phyloP scores from a whole-genome alignment of 257 asterid genomes.

The Fraxinus cuspidata region DNA sequence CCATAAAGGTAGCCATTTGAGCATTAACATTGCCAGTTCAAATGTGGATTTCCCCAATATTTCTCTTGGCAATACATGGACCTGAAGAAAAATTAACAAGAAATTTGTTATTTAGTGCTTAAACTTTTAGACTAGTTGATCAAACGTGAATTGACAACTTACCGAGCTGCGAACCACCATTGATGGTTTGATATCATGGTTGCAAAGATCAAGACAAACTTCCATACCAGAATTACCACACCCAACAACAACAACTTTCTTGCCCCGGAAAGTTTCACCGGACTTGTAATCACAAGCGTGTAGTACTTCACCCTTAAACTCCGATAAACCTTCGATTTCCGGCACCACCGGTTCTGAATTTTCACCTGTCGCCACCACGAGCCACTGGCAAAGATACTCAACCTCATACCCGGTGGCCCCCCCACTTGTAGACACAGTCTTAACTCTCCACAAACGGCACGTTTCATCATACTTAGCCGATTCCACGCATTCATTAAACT shows the following conservation, averaged over 20 bases:
- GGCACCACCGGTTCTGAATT: conserved; percentile 66
- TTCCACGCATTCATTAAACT: conserved; percentile 55
- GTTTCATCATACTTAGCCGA: conserved; percentile 61
- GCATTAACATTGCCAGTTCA: conserved; percentile 52
- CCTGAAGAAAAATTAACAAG: conserved; percentile 36
- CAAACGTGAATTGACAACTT: background rate
- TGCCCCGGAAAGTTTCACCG: conserved; percentile 52
- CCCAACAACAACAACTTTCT: conserved; percentile 59
- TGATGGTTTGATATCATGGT: conserved; percentile 48
- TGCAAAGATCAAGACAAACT: conserved; percentile 56
- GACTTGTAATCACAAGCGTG: conserved; percentile 61
- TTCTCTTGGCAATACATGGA: conserved; percentile 70
- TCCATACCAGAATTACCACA: conserved; percentile 75
- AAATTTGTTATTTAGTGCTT: background rate
- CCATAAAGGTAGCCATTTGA: conserved; percentile 73
- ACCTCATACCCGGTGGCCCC: conserved; percentile 28
- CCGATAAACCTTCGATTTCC: conserved; percentile 55
- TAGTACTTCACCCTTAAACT: conserved; percentile 54
- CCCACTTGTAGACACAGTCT: conserved; percentile 22
- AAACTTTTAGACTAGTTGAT: background rate
- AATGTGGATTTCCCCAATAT: conserved; percentile 62
- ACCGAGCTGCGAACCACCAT: conserved; percentile 67
- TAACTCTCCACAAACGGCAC: conserved; percentile 59
- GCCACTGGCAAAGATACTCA: conserved; percentile 71
- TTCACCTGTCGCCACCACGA: conserved; percentile 80